These are phyloP conservation scores for Mycena sp. DNA, from an alignment of 1,284 basidiomycete species.

Conservation along the genomic window DNA sequence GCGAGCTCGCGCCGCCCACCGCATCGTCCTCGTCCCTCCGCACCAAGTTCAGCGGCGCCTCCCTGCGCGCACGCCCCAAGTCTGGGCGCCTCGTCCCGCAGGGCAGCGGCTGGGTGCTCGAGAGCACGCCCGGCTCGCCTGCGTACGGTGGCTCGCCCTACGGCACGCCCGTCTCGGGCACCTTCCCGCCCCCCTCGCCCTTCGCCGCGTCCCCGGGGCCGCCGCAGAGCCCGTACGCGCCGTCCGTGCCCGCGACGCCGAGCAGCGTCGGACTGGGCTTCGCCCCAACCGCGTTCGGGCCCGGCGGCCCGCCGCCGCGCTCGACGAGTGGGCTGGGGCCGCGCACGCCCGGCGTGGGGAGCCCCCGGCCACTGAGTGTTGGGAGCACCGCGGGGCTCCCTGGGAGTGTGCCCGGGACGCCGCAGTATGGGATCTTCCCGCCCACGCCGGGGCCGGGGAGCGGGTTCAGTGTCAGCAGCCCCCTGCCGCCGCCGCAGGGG, in stretches of 20 bases:
- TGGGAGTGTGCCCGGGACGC: slow-evolving; percentile 5
- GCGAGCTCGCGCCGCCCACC: slow-evolving; percentile 24
- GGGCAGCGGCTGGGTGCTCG: slow-evolving; percentile 55
- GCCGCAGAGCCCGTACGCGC: slow-evolving; percentile 3
- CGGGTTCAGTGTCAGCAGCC: slow-evolving; percentile 21
- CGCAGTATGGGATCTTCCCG: slow-evolving; percentile 28
- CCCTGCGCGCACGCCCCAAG: slow-evolving; percentile 53
- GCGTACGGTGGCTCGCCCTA: slow-evolving; percentile 4
- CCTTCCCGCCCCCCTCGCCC: slow-evolving; percentile 11
- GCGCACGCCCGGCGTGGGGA: slow-evolving; percentile 6
- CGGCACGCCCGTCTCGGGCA: slow-evolving; percentile 20
- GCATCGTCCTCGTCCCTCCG: slow-evolving; percentile 20
- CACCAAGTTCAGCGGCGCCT: slow-evolving; percentile 51
- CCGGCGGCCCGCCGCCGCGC: slow-evolving; percentile 13
- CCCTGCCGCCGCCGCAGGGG: slow-evolving; percentile 24
- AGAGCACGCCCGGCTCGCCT: slow-evolving; percentile 32
- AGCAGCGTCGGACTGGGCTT: slow-evolving; percentile 3
- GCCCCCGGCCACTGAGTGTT: slow-evolving; percentile 20
- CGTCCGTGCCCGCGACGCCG: background rate
- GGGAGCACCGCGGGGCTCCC: slow-evolving; percentile 9
- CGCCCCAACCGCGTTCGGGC: background rate
- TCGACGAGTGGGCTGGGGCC: slow-evolving; percentile 8
- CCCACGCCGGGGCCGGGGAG: slow-evolving; percentile 23
- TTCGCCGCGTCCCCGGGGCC: slow-evolving; percentile 1
- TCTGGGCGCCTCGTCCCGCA: slow-evolving; percentile 46